A percentile compares a stretch with the other conserved stretches of the same genome.
Conservation (phyloP, 495 filamentous ascomycete genomes). For the Penicillium atrosanguineum region DNA sequence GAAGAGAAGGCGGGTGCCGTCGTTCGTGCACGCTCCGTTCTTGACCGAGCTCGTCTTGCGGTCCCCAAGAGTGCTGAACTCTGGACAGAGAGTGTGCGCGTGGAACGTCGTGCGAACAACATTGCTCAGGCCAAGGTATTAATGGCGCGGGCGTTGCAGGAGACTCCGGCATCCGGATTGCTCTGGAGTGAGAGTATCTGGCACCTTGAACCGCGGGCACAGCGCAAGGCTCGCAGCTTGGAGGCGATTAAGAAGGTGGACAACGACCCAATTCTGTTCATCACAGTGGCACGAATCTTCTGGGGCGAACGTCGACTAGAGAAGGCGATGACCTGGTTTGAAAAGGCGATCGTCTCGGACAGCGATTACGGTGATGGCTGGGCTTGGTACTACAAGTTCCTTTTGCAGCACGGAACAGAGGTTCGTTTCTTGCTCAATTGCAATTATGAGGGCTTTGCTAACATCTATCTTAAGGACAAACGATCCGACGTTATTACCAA, state of each 20-base stretch:
- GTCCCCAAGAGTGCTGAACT: conserved; percentile 81
- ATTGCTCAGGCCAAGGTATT: conserved; percentile 76
- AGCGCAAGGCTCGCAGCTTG: conserved; percentile 82
- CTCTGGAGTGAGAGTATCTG: conserved; percentile 94
- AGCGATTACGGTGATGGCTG: conserved; percentile 87
- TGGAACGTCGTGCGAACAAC: conserved; percentile 89
- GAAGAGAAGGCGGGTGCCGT: conserved; percentile 82
- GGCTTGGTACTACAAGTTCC: conserved; percentile 97
- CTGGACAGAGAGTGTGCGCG: conserved; percentile 86
- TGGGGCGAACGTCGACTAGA: conserved; percentile 80
- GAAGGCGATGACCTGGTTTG: conserved; percentile 93
- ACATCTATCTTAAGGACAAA: conserved; percentile 62
- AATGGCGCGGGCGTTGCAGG: conserved; percentile 90
- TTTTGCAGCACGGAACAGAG: conserved; percentile 84
- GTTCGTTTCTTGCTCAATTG: conserved; percentile 27
- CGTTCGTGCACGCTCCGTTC: conserved; percentile 87
- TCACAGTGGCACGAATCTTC: conserved; percentile 72
- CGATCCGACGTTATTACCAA: conserved; percentile 72
- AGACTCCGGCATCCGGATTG: conserved; percentile 82
- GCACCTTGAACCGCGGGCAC: conserved; percentile 85
- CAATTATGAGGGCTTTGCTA: neutral
- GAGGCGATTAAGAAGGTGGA: conserved; percentile 97
- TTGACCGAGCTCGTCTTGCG: conserved; percentile 84
- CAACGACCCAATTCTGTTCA: conserved; percentile 82
- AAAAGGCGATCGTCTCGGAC: conserved; percentile 86